phyloP scores from a whole-genome alignment of 2,329 filamentous ascomycete species.

The Trichoderma aggressivum region DNA sequence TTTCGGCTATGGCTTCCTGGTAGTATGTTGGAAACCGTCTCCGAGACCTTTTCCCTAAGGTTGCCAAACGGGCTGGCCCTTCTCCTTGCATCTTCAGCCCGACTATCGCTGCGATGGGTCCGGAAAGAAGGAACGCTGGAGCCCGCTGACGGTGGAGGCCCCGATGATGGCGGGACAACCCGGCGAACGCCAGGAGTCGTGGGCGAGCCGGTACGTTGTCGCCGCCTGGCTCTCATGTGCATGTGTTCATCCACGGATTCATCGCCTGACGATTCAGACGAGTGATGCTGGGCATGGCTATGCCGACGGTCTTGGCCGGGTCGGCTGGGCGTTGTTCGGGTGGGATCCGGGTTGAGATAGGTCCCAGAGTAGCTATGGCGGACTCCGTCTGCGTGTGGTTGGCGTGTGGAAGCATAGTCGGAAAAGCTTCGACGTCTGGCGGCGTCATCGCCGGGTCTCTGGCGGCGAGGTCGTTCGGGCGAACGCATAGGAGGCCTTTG shows the following conservation, averaged over 20 bases:
- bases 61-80: slow-evolving; percentile 37
- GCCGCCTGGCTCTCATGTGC: slow-evolving; percentile 27
- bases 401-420: slow-evolving; percentile 43
- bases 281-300: slow-evolving; percentile 47
- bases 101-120: slow-evolving; percentile 33
- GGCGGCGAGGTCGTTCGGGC: slow-evolving; percentile 35
- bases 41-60: slow-evolving; percentile 43
- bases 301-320: slow-evolving; percentile 41
- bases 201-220: slow-evolving; percentile 28
- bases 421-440: slow-evolving; percentile 50
- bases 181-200: slow-evolving; percentile 35
- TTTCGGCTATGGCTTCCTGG: slow-evolving; percentile 38
- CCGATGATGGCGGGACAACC: slow-evolving; percentile 29
- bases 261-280: slow-evolving; percentile 42
- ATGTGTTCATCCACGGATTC: slow-evolving; percentile 29
- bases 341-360: slow-evolving; percentile 36
- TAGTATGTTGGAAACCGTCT: slow-evolving; percentile 44
- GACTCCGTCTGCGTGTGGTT: slow-evolving; percentile 29
- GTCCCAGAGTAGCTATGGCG: slow-evolving; percentile 28
- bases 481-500: slow-evolving; percentile 33
- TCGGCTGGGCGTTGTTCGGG: slow-evolving; percentile 28
- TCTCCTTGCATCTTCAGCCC: slow-evolving; percentile 36
- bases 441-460: slow-evolving; percentile 41
- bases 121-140: slow-evolving; percentile 28
- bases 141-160: slow-evolving; percentile 29